Percentiles rank a stretch among this genome's conserved stretches.
phyloP scores from a whole-genome alignment of 768 basidiomycete species.

The Lentinula edodes region DNA sequence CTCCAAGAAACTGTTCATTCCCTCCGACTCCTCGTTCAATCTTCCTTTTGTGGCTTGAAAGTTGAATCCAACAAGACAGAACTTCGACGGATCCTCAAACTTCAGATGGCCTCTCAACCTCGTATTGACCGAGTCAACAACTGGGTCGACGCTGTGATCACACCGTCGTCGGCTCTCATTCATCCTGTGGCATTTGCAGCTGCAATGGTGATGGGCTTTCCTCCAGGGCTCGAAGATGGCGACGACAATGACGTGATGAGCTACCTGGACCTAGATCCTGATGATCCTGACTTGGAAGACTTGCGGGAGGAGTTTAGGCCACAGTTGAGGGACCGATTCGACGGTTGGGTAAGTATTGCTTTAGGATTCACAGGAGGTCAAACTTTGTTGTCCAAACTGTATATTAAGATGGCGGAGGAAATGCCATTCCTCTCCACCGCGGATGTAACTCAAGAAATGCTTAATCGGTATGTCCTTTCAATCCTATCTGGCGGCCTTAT shows the following conservation, averaged over 20 bases:
- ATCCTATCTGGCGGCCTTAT: not conserved
- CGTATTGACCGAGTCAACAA: conserved; percentile 31
- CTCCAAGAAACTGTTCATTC: conserved; percentile 13
- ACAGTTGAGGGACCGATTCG: conserved; percentile 48
- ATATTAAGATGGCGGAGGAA: conserved; percentile 35
- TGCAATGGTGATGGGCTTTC: conserved; percentile 43
- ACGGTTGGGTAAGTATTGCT: conserved; percentile 48
- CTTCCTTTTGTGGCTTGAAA: conserved; percentile 29
- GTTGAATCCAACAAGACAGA: conserved; percentile 22
- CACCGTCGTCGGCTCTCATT: conserved; percentile 25
- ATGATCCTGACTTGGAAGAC: conserved; percentile 55
- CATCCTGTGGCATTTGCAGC: conserved; percentile 37
- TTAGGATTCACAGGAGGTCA: conserved; percentile 32
- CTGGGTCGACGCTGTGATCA: conserved; percentile 38
- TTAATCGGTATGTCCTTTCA: conserved; percentile 1
- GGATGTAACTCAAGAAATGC: not conserved
- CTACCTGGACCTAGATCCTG: conserved; percentile 37
- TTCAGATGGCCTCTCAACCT: conserved; percentile 18
- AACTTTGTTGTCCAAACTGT: conserved; percentile 32
- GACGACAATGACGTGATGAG: conserved; percentile 26
- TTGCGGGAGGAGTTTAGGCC: conserved; percentile 58
- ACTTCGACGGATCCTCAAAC: conserved; percentile 25
- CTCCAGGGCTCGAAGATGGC: conserved; percentile 25
- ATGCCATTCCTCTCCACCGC: not conserved
- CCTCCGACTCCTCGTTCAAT: conserved; percentile 26